These are phyloP conservation scores for Trichosanthes truncata DNA, from an alignment of 306 rosid genomes.

Conservation along the genomic window DNA sequence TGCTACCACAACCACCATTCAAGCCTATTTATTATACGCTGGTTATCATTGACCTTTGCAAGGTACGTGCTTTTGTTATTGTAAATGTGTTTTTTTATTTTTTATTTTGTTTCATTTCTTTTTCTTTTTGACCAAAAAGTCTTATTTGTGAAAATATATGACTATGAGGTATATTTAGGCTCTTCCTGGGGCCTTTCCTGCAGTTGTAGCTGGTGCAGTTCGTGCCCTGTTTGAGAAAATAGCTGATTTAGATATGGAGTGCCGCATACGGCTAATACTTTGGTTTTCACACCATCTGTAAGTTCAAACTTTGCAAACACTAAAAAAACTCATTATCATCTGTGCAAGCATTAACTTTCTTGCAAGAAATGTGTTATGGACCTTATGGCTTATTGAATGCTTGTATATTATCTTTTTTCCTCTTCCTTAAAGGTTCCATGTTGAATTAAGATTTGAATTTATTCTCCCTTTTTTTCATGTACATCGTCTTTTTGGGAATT, in stretches of 20 bases:
- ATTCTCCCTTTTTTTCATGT: background rate
- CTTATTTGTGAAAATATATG: constrained; percentile 15
- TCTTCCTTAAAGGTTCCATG: background rate
- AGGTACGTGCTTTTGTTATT: constrained; percentile 41
- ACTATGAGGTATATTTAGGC: constrained; percentile 45
- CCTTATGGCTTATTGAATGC: background rate
- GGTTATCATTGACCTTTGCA: constrained; percentile 92
- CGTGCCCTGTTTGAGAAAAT: constrained; percentile 92
- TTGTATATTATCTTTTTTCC: background rate
- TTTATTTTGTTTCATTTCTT: constrained; percentile 8
- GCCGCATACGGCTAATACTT: constrained; percentile 87
- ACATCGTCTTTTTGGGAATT: background rate
- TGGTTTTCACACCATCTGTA: constrained; percentile 99
- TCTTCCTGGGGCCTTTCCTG: constrained; percentile 99
- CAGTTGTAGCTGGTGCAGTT: constrained; percentile 95
- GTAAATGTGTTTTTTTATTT: background rate
- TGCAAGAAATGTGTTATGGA: background rate
- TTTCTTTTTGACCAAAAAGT: background rate
- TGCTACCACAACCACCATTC: constrained; percentile 96
- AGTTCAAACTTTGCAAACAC: constrained; percentile 19
- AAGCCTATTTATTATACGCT: constrained; percentile 82
- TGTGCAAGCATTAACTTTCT: background rate
- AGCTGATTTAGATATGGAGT: constrained; percentile 94
- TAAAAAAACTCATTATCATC: background rate
- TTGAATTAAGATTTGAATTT: background rate